Conservation (phyloP, 1,139 yeast species). For the Candida albicans region DNA sequence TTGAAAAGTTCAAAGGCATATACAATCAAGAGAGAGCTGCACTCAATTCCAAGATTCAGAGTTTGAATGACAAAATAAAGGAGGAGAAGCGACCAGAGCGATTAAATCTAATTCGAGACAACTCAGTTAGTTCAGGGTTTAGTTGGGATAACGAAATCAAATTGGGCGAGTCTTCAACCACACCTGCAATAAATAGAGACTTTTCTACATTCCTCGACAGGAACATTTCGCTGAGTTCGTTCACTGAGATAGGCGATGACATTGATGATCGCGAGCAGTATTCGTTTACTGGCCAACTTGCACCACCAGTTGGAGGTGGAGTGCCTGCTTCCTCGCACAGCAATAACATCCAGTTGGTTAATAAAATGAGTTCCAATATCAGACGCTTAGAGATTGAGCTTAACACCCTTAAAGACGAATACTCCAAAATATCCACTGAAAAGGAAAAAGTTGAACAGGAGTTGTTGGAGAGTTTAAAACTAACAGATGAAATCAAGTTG, state of each 20-base stretch:
- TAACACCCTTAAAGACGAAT: slow-evolving; percentile 62
- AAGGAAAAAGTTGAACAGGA: slow-evolving; percentile 71
- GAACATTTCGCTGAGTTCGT: slow-evolving; percentile 22
- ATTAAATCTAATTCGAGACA: slow-evolving; percentile 17
- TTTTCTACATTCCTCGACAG: slow-evolving; percentile 17
- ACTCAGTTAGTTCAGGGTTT: slow-evolving; percentile 11
- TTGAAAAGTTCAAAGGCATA: slow-evolving; percentile 30
- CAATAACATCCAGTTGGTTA: slow-evolving; percentile 57
- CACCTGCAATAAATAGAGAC: slow-evolving; percentile 23
- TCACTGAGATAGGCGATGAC: slow-evolving; percentile 22
- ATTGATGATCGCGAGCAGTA: slow-evolving; percentile 11
- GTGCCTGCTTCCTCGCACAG: slow-evolving; percentile 18
- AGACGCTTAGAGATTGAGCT: slow-evolving; percentile 81
- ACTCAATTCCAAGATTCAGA: slow-evolving; percentile 27
- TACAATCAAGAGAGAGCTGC: slow-evolving; percentile 33
- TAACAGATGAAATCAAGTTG: slow-evolving; percentile 49
- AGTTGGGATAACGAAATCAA: slow-evolving; percentile 23
- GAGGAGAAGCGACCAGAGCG: slow-evolving; percentile 8
- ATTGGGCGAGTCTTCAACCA: slow-evolving; percentile 39
- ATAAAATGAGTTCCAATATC: slow-evolving; percentile 71
- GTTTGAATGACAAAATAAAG: slow-evolving; percentile 22
- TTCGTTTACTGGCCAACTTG: slow-evolving; percentile 6
- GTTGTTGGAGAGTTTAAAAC: slow-evolving; percentile 43
- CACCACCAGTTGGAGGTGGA: slow-evolving; percentile 7
- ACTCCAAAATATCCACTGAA: slow-evolving; percentile 51